phyloP scores from a whole-genome alignment of 768 basidiomycete genomes.

The Tephrocybe sp. region DNA sequence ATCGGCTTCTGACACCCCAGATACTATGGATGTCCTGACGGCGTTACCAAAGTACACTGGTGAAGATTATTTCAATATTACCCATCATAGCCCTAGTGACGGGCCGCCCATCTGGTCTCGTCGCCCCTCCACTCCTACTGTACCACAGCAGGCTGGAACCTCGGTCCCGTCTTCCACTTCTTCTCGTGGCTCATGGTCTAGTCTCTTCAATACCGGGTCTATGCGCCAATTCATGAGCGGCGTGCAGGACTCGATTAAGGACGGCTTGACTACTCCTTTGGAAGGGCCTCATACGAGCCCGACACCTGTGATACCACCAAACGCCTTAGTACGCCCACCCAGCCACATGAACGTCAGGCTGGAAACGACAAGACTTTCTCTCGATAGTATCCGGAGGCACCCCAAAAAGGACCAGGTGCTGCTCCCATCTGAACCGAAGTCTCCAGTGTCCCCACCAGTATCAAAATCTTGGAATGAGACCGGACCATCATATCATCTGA shows the following conservation, averaged over 20 bases:
- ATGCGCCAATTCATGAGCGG: conserved; percentile 72
- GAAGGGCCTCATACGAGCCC: conserved; percentile 41
- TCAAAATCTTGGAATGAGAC: conserved; percentile 62
- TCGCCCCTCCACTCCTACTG: conserved; percentile 43
- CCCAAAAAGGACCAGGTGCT: conserved; percentile 29
- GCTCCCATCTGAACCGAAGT: conserved; percentile 13
- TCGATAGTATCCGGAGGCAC: conserved; percentile 16
- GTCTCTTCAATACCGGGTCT: conserved; percentile 65
- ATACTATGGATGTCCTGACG: conserved; percentile 2
- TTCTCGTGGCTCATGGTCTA: conserved; percentile 82
- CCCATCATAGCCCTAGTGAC: conserved; percentile 32
- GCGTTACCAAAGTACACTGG: conserved; percentile 21
- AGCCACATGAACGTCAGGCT: not conserved
- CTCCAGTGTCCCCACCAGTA: conserved; percentile 22
- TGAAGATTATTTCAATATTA: conserved; percentile 62
- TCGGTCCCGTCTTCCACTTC: conserved; percentile 55
- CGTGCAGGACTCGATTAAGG: conserved; percentile 51
- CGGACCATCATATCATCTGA: conserved; percentile 26
- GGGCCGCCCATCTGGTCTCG: conserved; percentile 53
- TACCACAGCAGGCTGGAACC: conserved; percentile 32
- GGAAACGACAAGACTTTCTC: not conserved
- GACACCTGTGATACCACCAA: conserved; percentile 17
- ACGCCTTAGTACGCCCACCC: not conserved
- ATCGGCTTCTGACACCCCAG: conserved; percentile 5
- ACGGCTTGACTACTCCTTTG: conserved; percentile 43